phyloP scores from a whole-genome alignment of 2,329 filamentous ascomycete species.

The Cryphonectria parasitica region DNA sequence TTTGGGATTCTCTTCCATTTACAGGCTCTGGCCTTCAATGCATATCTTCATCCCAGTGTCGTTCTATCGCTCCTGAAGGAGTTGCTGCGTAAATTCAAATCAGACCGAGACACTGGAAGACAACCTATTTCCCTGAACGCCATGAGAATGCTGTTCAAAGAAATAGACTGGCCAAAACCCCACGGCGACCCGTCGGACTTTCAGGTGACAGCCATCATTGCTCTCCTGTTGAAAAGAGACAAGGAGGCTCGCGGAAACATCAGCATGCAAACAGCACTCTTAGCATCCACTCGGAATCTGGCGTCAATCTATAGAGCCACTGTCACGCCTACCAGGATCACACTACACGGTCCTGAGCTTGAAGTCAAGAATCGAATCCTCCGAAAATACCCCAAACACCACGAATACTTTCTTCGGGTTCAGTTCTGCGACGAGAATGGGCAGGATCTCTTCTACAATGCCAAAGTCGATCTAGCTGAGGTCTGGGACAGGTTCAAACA shows the following conservation, averaged over 20 bases:
- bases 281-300: conserved; percentile 44
- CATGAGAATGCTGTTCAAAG: conserved; percentile 54
- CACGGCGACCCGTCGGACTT: conserved; percentile 49
- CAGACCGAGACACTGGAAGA: conserved; percentile 33
- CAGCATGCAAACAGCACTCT: conserved; percentile 29
- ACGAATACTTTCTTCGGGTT: conserved; percentile 70
- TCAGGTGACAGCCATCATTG: conserved; percentile 45
- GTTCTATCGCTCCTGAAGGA: conserved; percentile 51
- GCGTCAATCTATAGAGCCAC: conserved; percentile 57
- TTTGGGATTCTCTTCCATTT: conserved; percentile 66
- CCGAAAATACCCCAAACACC: conserved; percentile 63
- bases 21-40: conserved; percentile 65
- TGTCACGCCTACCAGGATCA: conserved; percentile 63
- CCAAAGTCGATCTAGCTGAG: conserved; percentile 50
- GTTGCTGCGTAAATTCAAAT: conserved; percentile 42
- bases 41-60: conserved; percentile 60
- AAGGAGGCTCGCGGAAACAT: conserved; percentile 32
- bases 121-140: conserved; percentile 55
- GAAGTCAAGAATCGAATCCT: conserved; percentile 74
- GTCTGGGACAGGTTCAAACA: conserved; percentile 64
- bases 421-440: conserved; percentile 77
- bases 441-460: conserved; percentile 62
- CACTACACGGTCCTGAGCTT: conserved; percentile 63
- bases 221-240: conserved; percentile 47
- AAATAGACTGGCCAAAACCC: conserved; percentile 60